A percentile compares a stretch with the other conserved stretches of the same genome.
phyloP scores from a whole-genome alignment of 1,139 yeast genomes.

The Blastobotrys capitulatus region DNA sequence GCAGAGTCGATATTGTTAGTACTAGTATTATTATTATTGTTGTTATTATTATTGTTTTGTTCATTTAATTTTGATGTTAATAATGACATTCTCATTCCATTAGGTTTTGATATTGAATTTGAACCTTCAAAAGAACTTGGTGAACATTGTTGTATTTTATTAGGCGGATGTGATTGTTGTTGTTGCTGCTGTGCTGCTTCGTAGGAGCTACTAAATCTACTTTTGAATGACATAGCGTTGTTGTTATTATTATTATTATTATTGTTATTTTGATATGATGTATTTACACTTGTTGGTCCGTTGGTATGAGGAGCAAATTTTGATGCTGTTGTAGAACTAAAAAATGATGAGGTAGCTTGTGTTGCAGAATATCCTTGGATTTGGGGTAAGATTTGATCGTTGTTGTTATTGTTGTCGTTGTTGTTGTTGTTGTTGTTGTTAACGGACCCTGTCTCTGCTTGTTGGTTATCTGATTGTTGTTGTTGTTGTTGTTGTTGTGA shows the following conservation, averaged over 20 bases:
- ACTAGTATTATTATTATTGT: too few relatives aligned
- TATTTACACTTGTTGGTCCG: slow-evolving; percentile 30
- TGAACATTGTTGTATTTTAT: not conserved
- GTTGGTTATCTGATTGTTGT: not conserved
- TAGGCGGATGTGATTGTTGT: not conserved
- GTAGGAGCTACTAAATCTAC: not conserved
- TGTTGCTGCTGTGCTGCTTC: not conserved
- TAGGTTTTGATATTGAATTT: slow-evolving; percentile 1
- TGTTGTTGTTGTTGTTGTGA: too few relatives aligned
- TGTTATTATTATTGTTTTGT: not conserved
- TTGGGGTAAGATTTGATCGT: not conserved
- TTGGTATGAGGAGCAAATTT: slow-evolving; percentile 27
- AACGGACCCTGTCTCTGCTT: not conserved
- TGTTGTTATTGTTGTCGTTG: slow-evolving; percentile 9
- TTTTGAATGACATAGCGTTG: not conserved
- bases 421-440: not conserved
- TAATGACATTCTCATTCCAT: slow-evolving; percentile 9
- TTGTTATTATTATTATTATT: not conserved
- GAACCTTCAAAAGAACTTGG: not conserved
- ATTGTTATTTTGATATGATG: slow-evolving; percentile 26
- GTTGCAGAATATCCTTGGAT: slow-evolving; percentile 1
- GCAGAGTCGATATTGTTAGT: not conserved
- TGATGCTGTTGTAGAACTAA: slow-evolving; percentile 27
- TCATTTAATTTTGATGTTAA: slow-evolving; percentile 15
- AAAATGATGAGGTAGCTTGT: slow-evolving; percentile 22